These are phyloP conservation scores for Tuber umbilicatum DNA, from an alignment of 495 filamentous ascomycete genomes.

Conservation along the genomic window DNA sequence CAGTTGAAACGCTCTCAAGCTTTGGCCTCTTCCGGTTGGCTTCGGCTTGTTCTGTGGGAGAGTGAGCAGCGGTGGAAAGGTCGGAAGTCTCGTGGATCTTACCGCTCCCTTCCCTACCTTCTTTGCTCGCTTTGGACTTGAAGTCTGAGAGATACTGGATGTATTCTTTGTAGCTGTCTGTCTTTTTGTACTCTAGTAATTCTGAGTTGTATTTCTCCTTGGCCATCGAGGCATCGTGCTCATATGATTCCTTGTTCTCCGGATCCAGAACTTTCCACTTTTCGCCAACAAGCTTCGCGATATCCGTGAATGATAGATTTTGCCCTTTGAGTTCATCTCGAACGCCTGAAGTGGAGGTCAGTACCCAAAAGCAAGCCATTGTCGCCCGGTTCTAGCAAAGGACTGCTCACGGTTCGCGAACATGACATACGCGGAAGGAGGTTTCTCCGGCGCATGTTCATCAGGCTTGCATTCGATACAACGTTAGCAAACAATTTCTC, in stretches of 20 bases:
- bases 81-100: conserved; percentile 22
- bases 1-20: conserved; percentile 22
- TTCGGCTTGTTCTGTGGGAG: conserved; percentile 33
- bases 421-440: conserved; percentile 74
- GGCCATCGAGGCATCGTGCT: conserved; percentile 58
- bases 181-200: conserved; percentile 67
- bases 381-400: background rate
- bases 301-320: conserved; percentile 70
- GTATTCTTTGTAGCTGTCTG: conserved; percentile 55
- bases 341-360: conserved; percentile 51
- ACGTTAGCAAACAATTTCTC: conserved; percentile 24
- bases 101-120: conserved; percentile 42
- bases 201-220: conserved; percentile 66
- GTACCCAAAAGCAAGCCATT: conserved; percentile 1
- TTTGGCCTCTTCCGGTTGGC: conserved; percentile 37
- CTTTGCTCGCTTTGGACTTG: conserved; percentile 56
- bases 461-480: conserved; percentile 50
- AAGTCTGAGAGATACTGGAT: conserved; percentile 64
- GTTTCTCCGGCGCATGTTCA: conserved; percentile 68
- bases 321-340: conserved; percentile 66
- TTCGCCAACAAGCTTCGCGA: conserved; percentile 73
- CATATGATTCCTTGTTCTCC: conserved; percentile 61
- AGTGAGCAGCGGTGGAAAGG: conserved; percentile 25
- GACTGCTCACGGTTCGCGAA: conserved; percentile 67
- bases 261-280: conserved; percentile 65